phyloP scores from a whole-genome alignment of 257 asterid species.

The Handroanthus guayacan region DNA sequence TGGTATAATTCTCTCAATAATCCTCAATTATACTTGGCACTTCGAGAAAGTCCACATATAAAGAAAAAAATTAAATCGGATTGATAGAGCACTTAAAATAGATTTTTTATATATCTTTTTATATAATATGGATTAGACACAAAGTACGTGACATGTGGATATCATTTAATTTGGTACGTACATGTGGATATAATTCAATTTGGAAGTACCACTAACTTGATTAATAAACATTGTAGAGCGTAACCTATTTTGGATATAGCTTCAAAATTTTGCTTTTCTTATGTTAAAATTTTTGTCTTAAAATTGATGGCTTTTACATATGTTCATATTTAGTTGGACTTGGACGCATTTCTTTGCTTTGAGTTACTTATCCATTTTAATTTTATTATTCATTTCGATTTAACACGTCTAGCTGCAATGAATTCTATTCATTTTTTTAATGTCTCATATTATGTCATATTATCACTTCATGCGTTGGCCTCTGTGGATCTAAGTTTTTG shows the following conservation, averaged over 20 bases:
- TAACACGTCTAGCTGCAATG: not conserved
- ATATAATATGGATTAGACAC: not conserved
- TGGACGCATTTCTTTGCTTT: not conserved
- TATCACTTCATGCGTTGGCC: not conserved
- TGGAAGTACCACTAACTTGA: not conserved
- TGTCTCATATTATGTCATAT: not conserved
- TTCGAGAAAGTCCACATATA: not conserved
- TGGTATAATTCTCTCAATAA: not conserved
- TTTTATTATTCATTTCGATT: not conserved
- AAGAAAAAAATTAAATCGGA: too few relatives aligned
- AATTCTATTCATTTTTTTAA: not conserved
- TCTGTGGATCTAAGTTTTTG: not conserved
- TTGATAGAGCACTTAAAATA: not conserved
- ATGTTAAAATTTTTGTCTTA: not conserved
- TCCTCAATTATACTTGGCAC: not conserved
- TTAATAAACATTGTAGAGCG: not conserved
- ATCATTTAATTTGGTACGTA: too few relatives aligned
- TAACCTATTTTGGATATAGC: not conserved
- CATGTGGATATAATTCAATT: not conserved
- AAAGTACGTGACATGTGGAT: not conserved
- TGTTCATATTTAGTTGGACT: slow-evolving; percentile 1
- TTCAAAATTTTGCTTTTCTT: not conserved
- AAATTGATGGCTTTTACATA: not conserved
- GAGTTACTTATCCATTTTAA: not conserved
- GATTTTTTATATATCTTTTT: not conserved